Evolutionary conservation across 2,329 filamentous ascomycete genomes (phyloP), one percentile per base, ranked within the genome.

Genomic region (Lachnellula willkommii): DNA sequence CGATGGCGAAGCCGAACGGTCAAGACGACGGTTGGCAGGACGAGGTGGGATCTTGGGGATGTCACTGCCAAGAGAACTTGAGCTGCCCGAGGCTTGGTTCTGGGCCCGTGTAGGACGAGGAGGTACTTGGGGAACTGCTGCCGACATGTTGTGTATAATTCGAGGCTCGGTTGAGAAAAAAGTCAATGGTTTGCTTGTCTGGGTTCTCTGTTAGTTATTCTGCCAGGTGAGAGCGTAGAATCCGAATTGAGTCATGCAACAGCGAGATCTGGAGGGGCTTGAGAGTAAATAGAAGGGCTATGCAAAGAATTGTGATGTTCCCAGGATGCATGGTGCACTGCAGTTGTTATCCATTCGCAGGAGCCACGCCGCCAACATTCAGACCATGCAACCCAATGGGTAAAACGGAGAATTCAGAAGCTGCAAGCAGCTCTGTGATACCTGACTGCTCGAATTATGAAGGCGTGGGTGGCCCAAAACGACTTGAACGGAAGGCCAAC

Each of bases 1-100:
- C 64, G 83, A 81, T 45, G 90, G 90, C 54, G 90, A 95, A 60
- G 85, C 71, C 32, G 90, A 89, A 71, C 90, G 88, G 62, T 90
- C 85, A 65, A 84, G 69, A 64, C 76, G 79, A 69, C 85, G 85
- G 64, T 77, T 77, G 52, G 71, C 63, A 4, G 92, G 92, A 60
- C 92, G 88, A 59, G 90, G 88, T 61, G 92, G 92, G 49, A 96
- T 80, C 67, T 82, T 83, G 59, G 92, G 91, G 43, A 82, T 73
- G 45, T 83, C 80, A 57, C 55, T 59, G 52, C 64, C 61, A 49
- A 69, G 57, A 32, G 63, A 59, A 55, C 48, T 60, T 35, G 54
- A 58, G 40, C 75, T 72, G 53, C 73, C 65, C 56, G 73, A 64
- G 55, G 73, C 65, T 43, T 72, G 68, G 58, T 72, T 71, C 52